Percentiles rank a stretch among this genome's conserved stretches.
Conservation (phyloP, 139 green algal species). For the Coelastrella sp. region DNA sequence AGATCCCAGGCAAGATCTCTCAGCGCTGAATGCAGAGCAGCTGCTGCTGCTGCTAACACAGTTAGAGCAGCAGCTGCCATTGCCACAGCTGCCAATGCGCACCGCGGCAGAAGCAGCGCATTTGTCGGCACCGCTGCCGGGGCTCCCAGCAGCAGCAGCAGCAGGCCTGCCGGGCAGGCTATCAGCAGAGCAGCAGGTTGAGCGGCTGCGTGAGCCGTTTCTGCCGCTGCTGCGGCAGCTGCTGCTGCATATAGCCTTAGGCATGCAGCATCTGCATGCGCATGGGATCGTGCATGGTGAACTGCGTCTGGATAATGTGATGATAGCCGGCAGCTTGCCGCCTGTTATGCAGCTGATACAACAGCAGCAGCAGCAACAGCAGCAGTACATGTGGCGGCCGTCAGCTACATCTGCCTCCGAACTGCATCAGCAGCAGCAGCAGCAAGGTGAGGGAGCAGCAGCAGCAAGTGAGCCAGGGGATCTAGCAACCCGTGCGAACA, state of each 20-base stretch:
- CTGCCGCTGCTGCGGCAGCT: conserved; percentile 52
- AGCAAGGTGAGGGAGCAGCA: neutral
- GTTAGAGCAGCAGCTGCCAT: conserved; percentile 29
- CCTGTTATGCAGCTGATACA: neutral
- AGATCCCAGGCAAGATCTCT: neutral
- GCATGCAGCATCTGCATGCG: conserved; percentile 54
- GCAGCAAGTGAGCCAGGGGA: neutral
- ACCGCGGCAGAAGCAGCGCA: neutral
- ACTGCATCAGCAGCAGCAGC: neutral
- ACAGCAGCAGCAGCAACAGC: conserved; percentile 15
- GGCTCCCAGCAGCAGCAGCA: neutral
- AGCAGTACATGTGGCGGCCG: neutral
- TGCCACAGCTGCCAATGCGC: neutral
- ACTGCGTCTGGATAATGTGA: conserved; percentile 60
- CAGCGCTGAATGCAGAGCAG: neutral
- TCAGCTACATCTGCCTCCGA: neutral
- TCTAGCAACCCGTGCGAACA: neutral
- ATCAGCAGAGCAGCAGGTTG: neutral
- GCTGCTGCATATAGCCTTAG: conserved; percentile 54
- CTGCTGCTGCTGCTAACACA: conserved; percentile 18
- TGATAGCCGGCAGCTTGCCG: conserved; percentile 46
- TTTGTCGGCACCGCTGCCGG: conserved; percentile 4
- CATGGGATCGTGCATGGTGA: conserved; percentile 61
- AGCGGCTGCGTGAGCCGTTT: neutral
- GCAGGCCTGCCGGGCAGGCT: neutral